Conservation (phyloP, 2,329 filamentous ascomycete species). For the Arthroderma sp. region DNA sequence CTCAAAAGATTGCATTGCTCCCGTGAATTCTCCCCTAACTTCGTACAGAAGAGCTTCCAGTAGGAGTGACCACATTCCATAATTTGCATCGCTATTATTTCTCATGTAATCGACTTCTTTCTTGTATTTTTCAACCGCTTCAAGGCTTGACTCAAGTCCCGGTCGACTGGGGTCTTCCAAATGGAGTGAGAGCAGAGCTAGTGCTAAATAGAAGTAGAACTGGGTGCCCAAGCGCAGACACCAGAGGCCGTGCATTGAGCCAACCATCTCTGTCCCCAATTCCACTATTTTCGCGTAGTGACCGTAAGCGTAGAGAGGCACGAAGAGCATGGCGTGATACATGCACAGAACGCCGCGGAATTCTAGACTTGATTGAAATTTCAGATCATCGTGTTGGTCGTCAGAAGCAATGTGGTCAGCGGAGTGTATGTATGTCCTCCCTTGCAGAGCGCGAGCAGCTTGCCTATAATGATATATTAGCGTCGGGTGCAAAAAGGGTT, state of each 20-base stretch:
- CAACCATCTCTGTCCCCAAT: slow-evolving; percentile 27
- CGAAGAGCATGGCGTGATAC: slow-evolving; percentile 39
- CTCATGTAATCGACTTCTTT: slow-evolving; percentile 41
- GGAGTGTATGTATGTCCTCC: slow-evolving; percentile 42
- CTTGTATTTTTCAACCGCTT: slow-evolving; percentile 37
- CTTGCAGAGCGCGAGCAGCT: slow-evolving; percentile 45
- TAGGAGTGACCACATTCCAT: slow-evolving; percentile 43
- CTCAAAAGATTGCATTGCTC: slow-evolving; percentile 31
- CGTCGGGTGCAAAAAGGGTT: not conserved
- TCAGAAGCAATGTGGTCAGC: slow-evolving; percentile 41
- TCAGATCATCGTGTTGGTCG: slow-evolving; percentile 36
- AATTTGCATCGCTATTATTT: slow-evolving; percentile 45
- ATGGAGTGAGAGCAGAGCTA: slow-evolving; percentile 31
- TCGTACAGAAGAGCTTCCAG: slow-evolving; percentile 45
- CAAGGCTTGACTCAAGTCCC: slow-evolving; percentile 36
- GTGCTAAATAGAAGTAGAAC: slow-evolving; percentile 34
- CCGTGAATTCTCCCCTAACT: slow-evolving; percentile 30
- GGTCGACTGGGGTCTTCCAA: slow-evolving; percentile 29
- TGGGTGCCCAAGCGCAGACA: slow-evolving; percentile 31
- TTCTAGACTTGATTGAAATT: slow-evolving; percentile 36
- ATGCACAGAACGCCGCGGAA: slow-evolving; percentile 38
- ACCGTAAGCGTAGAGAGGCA: slow-evolving; percentile 35
- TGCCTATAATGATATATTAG: slow-evolving; percentile 26
- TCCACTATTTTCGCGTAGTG: slow-evolving; percentile 34
- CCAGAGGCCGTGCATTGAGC: slow-evolving; percentile 33